Evolutionary conservation across 495 filamentous ascomycete species (phyloP), one percentile per base, ranked within the genome.

Genomic region (Podospora sp.): DNA sequence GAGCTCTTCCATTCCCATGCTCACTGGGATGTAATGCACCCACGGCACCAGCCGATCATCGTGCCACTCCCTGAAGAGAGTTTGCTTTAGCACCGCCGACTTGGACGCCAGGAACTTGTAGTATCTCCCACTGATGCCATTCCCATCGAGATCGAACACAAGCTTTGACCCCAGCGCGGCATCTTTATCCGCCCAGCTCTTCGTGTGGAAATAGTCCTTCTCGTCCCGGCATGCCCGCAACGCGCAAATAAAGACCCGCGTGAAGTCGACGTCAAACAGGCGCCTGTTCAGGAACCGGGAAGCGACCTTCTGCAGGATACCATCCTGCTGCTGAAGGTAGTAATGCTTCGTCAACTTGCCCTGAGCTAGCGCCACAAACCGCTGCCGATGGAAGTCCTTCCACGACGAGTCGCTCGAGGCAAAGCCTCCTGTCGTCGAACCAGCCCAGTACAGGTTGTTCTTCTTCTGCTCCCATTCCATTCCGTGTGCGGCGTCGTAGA

Each of bases 61-160:
- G 65, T 87, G 86, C 86, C 85, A 87, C 72, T 88, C 86, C n/a
- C 78, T 73, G 16, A 86, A 75, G 4, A 85, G 56, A 0, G 79
- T 85, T 63, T 82, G 76, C 65, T 85, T 86, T 22, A 88, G 66
- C 22, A 62, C 2, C 78, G 78, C 1, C 72, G 68, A 20, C 75
- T 76, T 70, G 0, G 78, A 81, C 7, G 79, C 76, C 4, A 87
- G 75, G 6, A 87, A 75, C 16, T 76, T 79, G 65, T 82, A 80
- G 69, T 76, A 88, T 0, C 86, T 78, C 0, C 82, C 83, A 5
- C 77, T 82, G 60, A 85, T 82, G 9, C 80, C 79, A 73, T 86
- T 87, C n/a, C 86, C 85, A 69, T 88, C 86, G 0, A 85, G 59
- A 63, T 88, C 85, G 36, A 83, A 82, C 0, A 82, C 36, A 9